A percentile compares a stretch with the other conserved stretches of the same genome.
phyloP scores from a whole-genome alignment of 805 yeast species.

The Myxozyma vanderwaltii region DNA sequence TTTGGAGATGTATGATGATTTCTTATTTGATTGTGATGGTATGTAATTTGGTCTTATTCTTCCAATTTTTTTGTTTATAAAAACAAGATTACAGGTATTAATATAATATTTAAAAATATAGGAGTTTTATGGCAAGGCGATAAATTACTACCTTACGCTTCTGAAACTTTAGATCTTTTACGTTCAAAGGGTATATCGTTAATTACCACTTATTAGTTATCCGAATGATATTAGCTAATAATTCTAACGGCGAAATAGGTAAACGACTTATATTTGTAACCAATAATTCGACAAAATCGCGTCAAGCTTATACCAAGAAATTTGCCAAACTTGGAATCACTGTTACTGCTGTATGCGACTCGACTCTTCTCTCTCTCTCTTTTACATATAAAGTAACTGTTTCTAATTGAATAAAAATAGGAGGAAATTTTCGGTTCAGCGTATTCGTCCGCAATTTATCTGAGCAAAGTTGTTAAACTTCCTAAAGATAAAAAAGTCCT shows the following conservation, averaged over 20 bases:
- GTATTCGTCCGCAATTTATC: conserved; percentile 86
- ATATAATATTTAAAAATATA: not conserved
- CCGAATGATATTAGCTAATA: too few relatives aligned
- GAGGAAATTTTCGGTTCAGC: conserved; percentile 89
- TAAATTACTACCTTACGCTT: conserved; percentile 72
- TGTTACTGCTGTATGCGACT: conserved; percentile 36
- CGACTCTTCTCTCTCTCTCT: too few relatives aligned
- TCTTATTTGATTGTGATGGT: conserved; percentile 92
- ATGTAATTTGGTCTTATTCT: not conserved
- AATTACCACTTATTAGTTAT: too few relatives aligned
- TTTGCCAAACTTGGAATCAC: conserved; percentile 61
- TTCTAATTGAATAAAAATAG: conserved; percentile 29
- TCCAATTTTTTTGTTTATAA: not conserved
- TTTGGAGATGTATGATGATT: conserved; percentile 68
- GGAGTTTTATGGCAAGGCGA: conserved; percentile 92
- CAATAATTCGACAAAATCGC: conserved; percentile 90
- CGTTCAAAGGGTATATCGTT: conserved; percentile 42
- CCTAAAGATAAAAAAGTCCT: conserved; percentile 79
- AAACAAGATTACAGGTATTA: not conserved
- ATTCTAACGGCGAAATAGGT: too few relatives aligned
- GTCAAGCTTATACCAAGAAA: conserved; percentile 73
- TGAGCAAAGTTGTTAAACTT: conserved; percentile 71
- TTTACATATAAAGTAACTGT: too few relatives aligned
- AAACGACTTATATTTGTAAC: conserved; percentile 88
- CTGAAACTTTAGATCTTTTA: conserved; percentile 71